These are phyloP conservation scores for Arbutus unedo DNA, from an alignment of 148 eudicot genomes.

Conservation along the genomic window DNA sequence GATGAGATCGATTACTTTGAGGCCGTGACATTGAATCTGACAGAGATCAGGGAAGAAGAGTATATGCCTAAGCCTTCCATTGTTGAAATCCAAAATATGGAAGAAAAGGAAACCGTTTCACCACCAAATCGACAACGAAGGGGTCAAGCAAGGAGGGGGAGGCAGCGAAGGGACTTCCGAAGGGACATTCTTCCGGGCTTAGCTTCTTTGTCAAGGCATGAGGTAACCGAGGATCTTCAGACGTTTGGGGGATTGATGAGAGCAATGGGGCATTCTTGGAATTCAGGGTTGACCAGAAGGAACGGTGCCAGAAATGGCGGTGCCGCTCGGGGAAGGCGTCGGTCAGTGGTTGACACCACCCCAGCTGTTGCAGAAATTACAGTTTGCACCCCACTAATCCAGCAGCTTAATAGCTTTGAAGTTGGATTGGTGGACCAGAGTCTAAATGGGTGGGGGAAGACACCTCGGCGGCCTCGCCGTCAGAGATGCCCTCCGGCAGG, in stretches of 20 bases:
- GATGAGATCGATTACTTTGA: conserved; percentile 67
- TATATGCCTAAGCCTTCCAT: conserved; percentile 66
- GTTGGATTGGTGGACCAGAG: conserved; percentile 59
- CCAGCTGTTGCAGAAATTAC: conserved; percentile 17
- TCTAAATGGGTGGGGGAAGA: conserved; percentile 92
- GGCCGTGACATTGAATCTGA: conserved; percentile 52
- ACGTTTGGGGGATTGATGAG: conserved; percentile 81
- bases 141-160: conserved; percentile 74
- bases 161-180: conserved; percentile 79
- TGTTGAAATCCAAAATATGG: conserved; percentile 40
- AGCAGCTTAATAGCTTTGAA: conserved; percentile 42
- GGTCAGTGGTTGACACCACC: conserved; percentile 32
- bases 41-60: conserved; percentile 59
- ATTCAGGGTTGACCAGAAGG: conserved; percentile 48
- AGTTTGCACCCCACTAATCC: conserved; percentile 32
- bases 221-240: conserved; percentile 90
- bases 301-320: conserved; percentile 51
- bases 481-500: conserved; percentile 66
- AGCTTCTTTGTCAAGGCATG: conserved; percentile 71
- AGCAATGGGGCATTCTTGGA: conserved; percentile 84
- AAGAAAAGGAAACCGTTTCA: conserved; percentile 33
- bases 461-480: conserved; percentile 79
- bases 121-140: conserved; percentile 42
- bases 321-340: conserved; percentile 52
- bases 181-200: conserved; percentile 92